phyloP scores from a whole-genome alignment of 305 asterid species.

The Nicotiana rustica region DNA sequence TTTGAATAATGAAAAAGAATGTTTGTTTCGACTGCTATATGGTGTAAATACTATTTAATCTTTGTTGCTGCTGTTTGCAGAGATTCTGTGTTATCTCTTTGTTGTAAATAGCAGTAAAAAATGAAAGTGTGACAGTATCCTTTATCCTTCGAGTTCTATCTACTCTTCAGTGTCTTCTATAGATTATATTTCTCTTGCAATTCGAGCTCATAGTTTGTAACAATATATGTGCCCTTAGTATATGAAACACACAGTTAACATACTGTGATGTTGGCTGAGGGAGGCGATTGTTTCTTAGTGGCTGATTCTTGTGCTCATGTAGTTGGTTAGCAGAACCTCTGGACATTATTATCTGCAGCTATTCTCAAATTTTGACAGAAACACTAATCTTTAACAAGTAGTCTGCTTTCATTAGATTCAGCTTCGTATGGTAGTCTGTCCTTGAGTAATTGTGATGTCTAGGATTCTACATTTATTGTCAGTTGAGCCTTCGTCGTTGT shows the following conservation, averaged over 20 bases:
- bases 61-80: constrained; percentile 4
- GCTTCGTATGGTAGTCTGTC: neutral
- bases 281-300: neutral
- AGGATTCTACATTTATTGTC: neutral
- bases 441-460: constrained; percentile 4
- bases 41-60: neutral
- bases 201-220: neutral
- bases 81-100: constrained; percentile 1
- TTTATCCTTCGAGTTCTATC: neutral
- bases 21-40: neutral
- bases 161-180: neutral
- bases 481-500: constrained; percentile 1
- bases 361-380: neutral
- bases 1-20: neutral
- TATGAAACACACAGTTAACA: neutral
- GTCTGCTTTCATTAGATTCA: constrained; percentile 5
- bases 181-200: neutral
- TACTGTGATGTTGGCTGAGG: neutral
- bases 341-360: constrained; percentile 16
- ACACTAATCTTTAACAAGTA: constrained; percentile 12
- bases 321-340: constrained; percentile 23
- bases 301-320: neutral
- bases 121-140: neutral
- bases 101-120: neutral
- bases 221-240: neutral